Evolutionary conservation across 164 flowering plant genomes (phyloP), one percentile per base, ranked within the genome.

Genomic region (Amborella trichopoda): DNA sequence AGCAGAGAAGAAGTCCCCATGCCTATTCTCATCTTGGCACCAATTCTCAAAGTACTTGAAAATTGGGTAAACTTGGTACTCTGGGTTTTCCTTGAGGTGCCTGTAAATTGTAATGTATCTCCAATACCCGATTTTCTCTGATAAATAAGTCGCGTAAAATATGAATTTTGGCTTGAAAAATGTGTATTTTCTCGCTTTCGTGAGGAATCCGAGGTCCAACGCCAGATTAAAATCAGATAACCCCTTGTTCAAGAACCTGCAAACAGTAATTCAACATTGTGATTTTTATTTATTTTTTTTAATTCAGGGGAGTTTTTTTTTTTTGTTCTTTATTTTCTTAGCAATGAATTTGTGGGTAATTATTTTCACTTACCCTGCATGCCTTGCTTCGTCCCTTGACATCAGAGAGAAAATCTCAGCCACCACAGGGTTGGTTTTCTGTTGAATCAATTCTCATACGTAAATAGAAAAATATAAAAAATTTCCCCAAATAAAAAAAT

Each of bases 1-100:
- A 3, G 98, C 98, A 49, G 98, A 86, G 80, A 91, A 86, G 82
- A 91, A 91, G 62, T 91, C 98, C 13, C 98, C 98, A 37, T 91
- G 98, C 26, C 98, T 72, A 73, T 91, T 91, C 81, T 91, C 98
- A 60, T 91, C 98, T 56, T 91, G 98, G 77, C 98, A 91, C 98
- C 98, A 91, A 71, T 91, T 91, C 85, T 91, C 98, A 38, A 91
- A 91, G 58, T 86, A 91, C 78, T 86, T 91, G 78, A 91, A 91
- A 58, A 91, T 91, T 36, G 98, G 98, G 46, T 91, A 91, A 38
- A 71, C 63, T 58, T 81, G 95, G 77, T 61, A 91, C 61, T 91
- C 85, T 5, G 96, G 98, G 41, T 86, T 83, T 26, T 65, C 68
- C 76, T 86, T 86, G 50, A 91, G 77, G 57, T 91, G 98, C 58